phyloP scores from a whole-genome alignment of 2,329 filamentous ascomycete species.

The Cordyceps javanica region DNA sequence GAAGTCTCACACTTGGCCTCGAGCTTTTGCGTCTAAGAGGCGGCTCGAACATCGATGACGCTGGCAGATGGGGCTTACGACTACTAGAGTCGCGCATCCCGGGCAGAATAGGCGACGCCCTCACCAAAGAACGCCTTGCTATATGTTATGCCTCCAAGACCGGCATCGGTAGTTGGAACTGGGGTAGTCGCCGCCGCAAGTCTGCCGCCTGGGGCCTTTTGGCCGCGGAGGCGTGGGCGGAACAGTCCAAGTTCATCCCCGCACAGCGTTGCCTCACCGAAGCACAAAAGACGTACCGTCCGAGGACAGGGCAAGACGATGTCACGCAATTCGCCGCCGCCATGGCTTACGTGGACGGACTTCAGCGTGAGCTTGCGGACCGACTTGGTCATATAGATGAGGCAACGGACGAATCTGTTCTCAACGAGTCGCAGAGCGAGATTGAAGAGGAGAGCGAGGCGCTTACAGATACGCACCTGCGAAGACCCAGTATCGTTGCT shows the following conservation, averaged over 20 bases:
- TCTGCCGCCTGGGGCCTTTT: constrained; percentile 84
- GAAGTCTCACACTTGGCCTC: constrained; percentile 67
- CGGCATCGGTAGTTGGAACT: constrained; percentile 57
- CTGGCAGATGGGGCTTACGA: constrained; percentile 75
- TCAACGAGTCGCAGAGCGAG: constrained; percentile 31
- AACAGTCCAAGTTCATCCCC: constrained; percentile 68
- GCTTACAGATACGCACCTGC: constrained; percentile 40
- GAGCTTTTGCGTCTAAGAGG: constrained; percentile 80
- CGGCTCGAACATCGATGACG: constrained; percentile 75
- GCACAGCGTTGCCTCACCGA: constrained; percentile 72
- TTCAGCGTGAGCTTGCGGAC: constrained; percentile 45
- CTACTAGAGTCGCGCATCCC: constrained; percentile 74
- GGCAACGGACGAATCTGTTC: constrained; percentile 21
- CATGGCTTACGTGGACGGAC: constrained; percentile 43
- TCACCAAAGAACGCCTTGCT: constrained; percentile 80
- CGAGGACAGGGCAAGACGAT: constrained; percentile 43
- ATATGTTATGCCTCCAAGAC: constrained; percentile 74
- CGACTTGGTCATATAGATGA: constrained; percentile 33
- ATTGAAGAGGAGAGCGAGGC: constrained; percentile 48
- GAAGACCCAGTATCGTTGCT: constrained; percentile 47
- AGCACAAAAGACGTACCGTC: constrained; percentile 51
- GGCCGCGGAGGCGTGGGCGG: constrained; percentile 77
- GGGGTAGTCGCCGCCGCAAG: constrained; percentile 72
- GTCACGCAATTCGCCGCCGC: constrained; percentile 46
- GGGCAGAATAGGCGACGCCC: constrained; percentile 68